Evolutionary conservation across 2,329 filamentous ascomycete species (phyloP), one percentile per base, ranked within the genome.

Genomic region (Diplodia seriata): DNA sequence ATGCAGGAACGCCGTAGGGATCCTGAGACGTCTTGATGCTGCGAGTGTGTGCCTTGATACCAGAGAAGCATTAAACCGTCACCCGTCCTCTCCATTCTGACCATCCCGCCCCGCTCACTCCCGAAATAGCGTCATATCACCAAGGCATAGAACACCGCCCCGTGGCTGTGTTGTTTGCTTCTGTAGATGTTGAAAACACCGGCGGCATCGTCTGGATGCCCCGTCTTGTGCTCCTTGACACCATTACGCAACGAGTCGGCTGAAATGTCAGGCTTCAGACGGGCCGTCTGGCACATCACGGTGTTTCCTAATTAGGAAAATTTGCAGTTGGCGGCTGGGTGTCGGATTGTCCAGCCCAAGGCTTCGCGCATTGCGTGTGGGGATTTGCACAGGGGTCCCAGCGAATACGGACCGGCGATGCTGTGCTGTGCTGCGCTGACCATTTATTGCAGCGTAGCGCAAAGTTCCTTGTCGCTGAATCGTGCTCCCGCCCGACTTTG

Each of bases 321-420:
- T 29, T 50, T 62, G 57, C 26, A 62, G 57, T 49, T 62, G 26
- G 57, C 43, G 43, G 43, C 43, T 47, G 43, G 43, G n/a, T 47
- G 43, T 47, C 43, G 40, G 40, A 8, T 14, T 62, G 40, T 49
- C 57, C 40, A 33, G 57, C 14, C 57, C 31, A 49, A 49, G n/a
- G 26, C 38, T 15, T 38, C 38, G 12, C 15, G 29, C 38, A 36
- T 50, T 49, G 57, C 57, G 57, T 62, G 57, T 62, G 26, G 57
- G 23, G 57, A 62, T 62, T 62, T 62, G 57, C 57, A 43, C 57
- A 62, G 57, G 57, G 57, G 49, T 29, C 57, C 26, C n/a, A 23
- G 57, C 40, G 57, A 62, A 50, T 49, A 26, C 57, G 40, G 56
- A 26, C 38, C 56, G 23, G 56, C 20, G 12, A 47, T 59, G 38